Evolutionary conservation across 208 protist species (phyloP).

Genomic region (Acanthamoeba triangularis): DNA sequence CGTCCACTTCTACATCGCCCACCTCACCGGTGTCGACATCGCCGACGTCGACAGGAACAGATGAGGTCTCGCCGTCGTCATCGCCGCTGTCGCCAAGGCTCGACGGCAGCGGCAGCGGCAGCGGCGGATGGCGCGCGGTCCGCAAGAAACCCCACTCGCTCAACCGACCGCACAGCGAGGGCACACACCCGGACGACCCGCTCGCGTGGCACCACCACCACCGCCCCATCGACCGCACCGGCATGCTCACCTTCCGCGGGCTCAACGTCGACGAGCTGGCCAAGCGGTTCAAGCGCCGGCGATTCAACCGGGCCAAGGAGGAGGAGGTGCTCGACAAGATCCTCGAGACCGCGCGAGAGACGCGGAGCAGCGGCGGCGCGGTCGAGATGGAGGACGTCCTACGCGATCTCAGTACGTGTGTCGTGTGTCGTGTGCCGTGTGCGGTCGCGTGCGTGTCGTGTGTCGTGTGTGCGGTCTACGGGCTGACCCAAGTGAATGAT

Average conservation of each 20-base stretch:
- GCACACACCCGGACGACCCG: not conserved
- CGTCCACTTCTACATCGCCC: not conserved
- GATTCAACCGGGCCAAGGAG: slow-evolving; percentile 68
- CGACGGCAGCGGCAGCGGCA: not conserved
- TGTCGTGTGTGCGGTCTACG: too few relatives aligned
- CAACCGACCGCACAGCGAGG: not conserved
- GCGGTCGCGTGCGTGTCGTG: too few relatives aligned
- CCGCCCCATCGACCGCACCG: not conserved
- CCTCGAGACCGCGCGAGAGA: not conserved
- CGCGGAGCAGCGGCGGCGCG: not conserved
- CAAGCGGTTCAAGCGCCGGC: slow-evolving; percentile 56
- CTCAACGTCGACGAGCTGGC: slow-evolving; percentile 49
- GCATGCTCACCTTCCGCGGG: slow-evolving; percentile 6
- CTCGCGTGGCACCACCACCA: not conserved
- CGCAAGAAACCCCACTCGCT: not conserved
- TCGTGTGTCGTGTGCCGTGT: too few relatives aligned
- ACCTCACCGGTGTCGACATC: not conserved
- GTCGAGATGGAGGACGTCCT: slow-evolving; percentile 29
- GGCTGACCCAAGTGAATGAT: not conserved
- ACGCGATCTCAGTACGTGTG: not conserved
- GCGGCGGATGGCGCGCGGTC: not conserved
- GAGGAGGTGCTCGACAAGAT: slow-evolving; percentile 64
- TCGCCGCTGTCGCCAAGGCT: not conserved
- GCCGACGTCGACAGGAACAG: not conserved
- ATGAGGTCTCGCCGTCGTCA: not conserved